Conservation (phyloP, 805 yeast species). For the Candida ulmi region DNA sequence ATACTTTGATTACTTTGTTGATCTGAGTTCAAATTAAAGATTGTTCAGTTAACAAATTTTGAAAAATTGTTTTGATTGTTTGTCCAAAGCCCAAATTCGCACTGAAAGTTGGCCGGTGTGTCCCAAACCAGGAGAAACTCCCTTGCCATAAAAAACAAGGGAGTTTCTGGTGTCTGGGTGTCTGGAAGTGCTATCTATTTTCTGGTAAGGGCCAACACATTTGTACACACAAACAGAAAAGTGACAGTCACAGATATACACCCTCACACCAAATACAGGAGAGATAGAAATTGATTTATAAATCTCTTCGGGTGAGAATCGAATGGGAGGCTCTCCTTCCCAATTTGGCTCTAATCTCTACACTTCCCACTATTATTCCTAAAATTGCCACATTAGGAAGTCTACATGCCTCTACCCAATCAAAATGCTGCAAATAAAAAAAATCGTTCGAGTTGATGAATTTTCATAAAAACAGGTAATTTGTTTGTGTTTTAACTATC, state of each 20-base stretch:
- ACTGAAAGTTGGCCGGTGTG: background rate
- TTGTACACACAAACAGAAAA: background rate
- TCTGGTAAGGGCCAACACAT: background rate
- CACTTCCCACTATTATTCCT: too few relatives aligned
- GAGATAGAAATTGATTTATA: background rate
- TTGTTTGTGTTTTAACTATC: too few relatives aligned
- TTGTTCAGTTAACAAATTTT: background rate
- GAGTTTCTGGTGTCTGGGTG: background rate
- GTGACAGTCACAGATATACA: background rate
- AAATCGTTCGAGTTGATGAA: conserved; percentile 18
- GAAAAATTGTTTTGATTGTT: conserved; percentile 9
- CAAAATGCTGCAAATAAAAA: conserved; percentile 12
- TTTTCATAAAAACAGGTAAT: background rate
- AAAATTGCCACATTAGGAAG: conserved; percentile 9
- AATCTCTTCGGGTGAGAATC: conserved; percentile 1
- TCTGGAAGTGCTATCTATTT: background rate
- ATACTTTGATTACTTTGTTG: background rate
- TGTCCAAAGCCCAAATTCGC: too few relatives aligned
- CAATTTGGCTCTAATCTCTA: too few relatives aligned
- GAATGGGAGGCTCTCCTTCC: conserved; percentile 4
- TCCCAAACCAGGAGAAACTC: background rate
- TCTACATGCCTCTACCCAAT: conserved; percentile 16
- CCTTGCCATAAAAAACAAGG: background rate
- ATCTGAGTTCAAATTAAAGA: background rate
- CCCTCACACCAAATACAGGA: too few relatives aligned